Base-by-base conservation (phyloP, 257 asterid genomes). In the Eustoma russellianum region DNA sequence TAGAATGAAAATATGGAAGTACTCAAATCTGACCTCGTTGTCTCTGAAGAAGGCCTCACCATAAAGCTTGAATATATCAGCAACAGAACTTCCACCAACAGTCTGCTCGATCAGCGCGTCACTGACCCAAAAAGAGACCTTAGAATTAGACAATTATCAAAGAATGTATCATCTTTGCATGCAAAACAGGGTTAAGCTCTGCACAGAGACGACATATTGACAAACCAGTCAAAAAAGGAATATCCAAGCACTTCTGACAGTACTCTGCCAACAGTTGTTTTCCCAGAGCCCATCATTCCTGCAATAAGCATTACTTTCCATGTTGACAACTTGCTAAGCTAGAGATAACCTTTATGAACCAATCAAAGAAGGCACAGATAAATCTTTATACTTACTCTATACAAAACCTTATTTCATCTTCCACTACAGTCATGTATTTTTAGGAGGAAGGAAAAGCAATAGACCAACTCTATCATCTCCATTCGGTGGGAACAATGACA, bases 201-300 rank as follows among this genome's bases (percentile, higher is more conserved):
- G 8, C 11, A 44, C 8, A 46, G 44, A 54, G 13, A 34, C 60
- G 62, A 46, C 35, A 60, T 33, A 53, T 15, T 64, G 47, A 64
- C 81, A 68, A 55, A 91, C 98, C 97, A 88, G 83, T 91, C 97
- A 41, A 61, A 74, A 64, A 91, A 91, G 54, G 95, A 77, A 73
- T 91, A 91, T 53, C 73, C 85, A 57, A 91, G 88, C 64, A 85
- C 75, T 70, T 79, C 85, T 5, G 97, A 73, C 77, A 91, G 70
- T 74, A 84, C 78, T 66, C 75, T 75, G 63, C 97, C 98, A 30
- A 91, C 88, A 6, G 98, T 91, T 18, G 97, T 87, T 83, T 90
- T 90, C 34, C 98, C 98, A 19, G 95, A 90, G 55, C 96, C 98
- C 96, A 90, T 90, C 98, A 90, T 79, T 64, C 98, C 96, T 90